Evolutionary conservation across 768 basidiomycete genomes (phyloP).

Genomic region (Mycena filopes): DNA sequence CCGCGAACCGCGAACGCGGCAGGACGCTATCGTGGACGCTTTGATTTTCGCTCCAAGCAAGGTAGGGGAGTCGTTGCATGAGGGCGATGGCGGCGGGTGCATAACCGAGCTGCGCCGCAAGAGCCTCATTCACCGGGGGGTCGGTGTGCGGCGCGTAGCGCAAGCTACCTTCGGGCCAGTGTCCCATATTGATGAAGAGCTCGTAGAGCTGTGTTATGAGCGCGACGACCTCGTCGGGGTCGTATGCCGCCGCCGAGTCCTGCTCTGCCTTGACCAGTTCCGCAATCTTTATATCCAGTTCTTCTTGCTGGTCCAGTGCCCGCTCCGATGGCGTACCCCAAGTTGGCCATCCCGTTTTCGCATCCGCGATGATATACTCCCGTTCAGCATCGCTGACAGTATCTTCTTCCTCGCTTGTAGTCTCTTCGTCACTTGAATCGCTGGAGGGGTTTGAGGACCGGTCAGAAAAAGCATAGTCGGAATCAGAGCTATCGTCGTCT

Average conservation of each 20-base stretch:
- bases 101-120: slow-evolving; percentile 23
- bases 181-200: slow-evolving; percentile 22
- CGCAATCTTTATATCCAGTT: slow-evolving; percentile 6
- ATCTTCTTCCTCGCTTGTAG: not conserved
- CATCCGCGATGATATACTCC: not conserved
- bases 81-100: slow-evolving; percentile 10
- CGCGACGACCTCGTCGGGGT: slow-evolving; percentile 20
- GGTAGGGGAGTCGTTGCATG: slow-evolving; percentile 21
- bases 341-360: not conserved
- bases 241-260: slow-evolving; percentile 9
- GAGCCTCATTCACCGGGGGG: slow-evolving; percentile 7
- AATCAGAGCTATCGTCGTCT: not conserved
- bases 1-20: slow-evolving; percentile 1
- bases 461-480: not conserved
- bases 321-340: not conserved
- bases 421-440: not conserved
- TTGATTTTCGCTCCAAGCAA: not conserved
- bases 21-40: not conserved
- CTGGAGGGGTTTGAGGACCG: not conserved
- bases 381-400: slow-evolving; percentile 8
- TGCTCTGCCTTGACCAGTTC: slow-evolving; percentile 18
- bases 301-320: slow-evolving; percentile 1
- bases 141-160: slow-evolving; percentile 18
- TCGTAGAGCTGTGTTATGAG: slow-evolving; percentile 23
- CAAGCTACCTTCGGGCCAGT: slow-evolving; percentile 22